phyloP scores from a whole-genome alignment of 164 flowering plant genomes.

The Cinnamomum chago region DNA sequence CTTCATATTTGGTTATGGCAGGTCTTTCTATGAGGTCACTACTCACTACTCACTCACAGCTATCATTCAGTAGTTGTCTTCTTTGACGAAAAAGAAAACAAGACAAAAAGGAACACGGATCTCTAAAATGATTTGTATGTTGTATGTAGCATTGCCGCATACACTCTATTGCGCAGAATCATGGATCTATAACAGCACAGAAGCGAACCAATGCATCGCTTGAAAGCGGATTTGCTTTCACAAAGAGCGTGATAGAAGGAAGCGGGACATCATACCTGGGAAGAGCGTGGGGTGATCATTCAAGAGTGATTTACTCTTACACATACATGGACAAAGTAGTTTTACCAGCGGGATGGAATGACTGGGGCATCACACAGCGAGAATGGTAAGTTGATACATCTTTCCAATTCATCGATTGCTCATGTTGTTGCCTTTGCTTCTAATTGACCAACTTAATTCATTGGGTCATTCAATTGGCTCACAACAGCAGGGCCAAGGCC shows the following conservation, averaged over 20 bases:
- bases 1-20: slow-evolving; percentile 69
- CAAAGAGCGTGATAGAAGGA: slow-evolving; percentile 47
- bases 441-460: no score
- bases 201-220: slow-evolving; percentile 33
- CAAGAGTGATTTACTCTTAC: slow-evolving; percentile 68
- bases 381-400: not conserved
- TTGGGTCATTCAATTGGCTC: no score
- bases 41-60: not conserved
- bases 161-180: slow-evolving; percentile 56
- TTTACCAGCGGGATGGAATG: slow-evolving; percentile 68
- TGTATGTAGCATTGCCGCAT: slow-evolving; percentile 47
- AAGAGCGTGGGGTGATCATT: slow-evolving; percentile 79
- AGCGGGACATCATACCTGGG: slow-evolving; percentile 60
- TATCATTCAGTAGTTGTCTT: not conserved
- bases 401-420: no score
- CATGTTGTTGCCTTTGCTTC: no score
- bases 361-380: slow-evolving; percentile 38
- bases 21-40: slow-evolving; percentile 60
- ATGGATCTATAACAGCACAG: slow-evolving; percentile 69
- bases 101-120: not conserved
- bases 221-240: slow-evolving; percentile 70
- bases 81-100: not conserved
- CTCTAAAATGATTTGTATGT: not conserved
- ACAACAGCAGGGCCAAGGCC: no score
- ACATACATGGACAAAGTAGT: slow-evolving; percentile 61